Conservation (phyloP, 106 monocot genomes). For the Dioscorea zingiberensis region DNA sequence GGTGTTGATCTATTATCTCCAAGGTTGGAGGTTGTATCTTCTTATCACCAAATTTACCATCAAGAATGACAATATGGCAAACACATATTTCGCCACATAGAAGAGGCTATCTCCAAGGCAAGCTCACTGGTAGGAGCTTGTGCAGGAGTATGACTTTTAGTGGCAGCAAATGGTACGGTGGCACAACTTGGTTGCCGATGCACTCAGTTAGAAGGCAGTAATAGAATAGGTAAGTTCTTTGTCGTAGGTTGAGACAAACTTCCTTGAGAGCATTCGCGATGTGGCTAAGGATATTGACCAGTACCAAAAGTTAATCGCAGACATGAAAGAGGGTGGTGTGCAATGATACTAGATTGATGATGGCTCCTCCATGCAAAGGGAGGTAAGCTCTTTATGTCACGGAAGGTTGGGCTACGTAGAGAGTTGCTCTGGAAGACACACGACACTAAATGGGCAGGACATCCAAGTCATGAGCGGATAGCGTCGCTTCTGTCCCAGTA, state of each 20-base stretch:
- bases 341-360: neutral
- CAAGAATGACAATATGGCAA: neutral
- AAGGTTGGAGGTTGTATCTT: neutral
- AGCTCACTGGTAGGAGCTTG: neutral
- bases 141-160: neutral
- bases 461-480: neutral
- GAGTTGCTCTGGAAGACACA: neutral
- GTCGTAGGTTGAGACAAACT: neutral
- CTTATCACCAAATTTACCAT: neutral
- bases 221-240: neutral
- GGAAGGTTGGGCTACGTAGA: no score
- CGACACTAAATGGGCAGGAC: neutral
- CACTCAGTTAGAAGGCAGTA: neutral
- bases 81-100: no score
- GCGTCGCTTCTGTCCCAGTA: neutral
- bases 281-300: neutral
- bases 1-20: neutral
- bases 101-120: neutral
- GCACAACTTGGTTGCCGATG: neutral
- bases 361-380: neutral
- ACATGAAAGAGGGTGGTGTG: neutral
- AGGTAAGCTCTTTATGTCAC: neutral
- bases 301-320: neutral
- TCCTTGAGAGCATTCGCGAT: neutral
- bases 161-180: neutral